Base-by-base conservation (phyloP, 208 protist species). In the Leishmania turanica region DNA sequence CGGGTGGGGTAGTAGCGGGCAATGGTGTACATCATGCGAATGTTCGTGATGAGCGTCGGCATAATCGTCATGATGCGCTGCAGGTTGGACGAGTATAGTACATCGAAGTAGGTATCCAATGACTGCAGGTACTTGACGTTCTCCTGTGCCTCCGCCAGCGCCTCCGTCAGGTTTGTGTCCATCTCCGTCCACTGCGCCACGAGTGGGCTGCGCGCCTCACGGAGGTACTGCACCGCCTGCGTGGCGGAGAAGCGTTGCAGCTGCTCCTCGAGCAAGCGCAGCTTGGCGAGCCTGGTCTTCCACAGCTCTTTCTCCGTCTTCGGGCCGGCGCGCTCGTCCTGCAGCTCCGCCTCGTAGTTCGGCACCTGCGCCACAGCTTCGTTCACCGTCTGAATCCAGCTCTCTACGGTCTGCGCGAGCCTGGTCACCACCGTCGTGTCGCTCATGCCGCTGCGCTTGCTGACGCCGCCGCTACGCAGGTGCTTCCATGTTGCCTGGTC, bases 91-190 rank as follows among this genome's bases (percentile, higher is more conserved):
- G 79, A 88, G 90, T 99, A 99, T 62, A 99, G 91, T 86, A 99
- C 98, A 89, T 99, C 97, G 84, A 99, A 96, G 87, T 99, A 98
- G 83, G 97, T 98, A 80, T 99, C 97, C 68, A 99, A 87, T 21
- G 96, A 99, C 58, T 94, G 93, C 76, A 99, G 92, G 88, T 99
- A 99, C 88, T 99, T 98, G 51, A 99, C 95, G 84, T 99, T 99
- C 86, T 99, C 99, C 84, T 99, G 99, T 19, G 99, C 98, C 94
- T 99, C 98, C 56, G 98, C 96, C n/a, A 98, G 82, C 40, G 92
- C 96, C 74, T 99, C 98, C 5, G 97, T 99, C 51, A 99, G 89
- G 37, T 74, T 79, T 24, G 91, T 82, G 83, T 99, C 98, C 76
- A 94, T 90, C 65, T 96, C 92, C 6, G 83, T 78, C 99, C 99